A percentile compares a stretch with the other conserved stretches of the same genome.
Evolutionary conservation across 2,329 filamentous ascomycete species (phyloP).

Genomic region (Colletotrichum sp.): DNA sequence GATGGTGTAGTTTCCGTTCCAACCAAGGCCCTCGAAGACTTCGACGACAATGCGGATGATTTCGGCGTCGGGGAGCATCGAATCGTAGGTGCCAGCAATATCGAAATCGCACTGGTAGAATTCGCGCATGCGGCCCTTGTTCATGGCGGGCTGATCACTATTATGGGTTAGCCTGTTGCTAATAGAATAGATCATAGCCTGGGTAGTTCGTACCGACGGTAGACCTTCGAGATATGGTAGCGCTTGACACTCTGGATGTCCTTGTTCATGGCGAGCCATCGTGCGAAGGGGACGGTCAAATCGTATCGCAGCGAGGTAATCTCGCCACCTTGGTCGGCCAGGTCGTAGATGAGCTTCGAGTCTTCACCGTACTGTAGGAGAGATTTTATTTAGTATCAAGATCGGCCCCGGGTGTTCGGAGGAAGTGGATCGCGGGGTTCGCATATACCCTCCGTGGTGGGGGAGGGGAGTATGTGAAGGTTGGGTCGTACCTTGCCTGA

Average conservation of each 20-base stretch:
- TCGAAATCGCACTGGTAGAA: constrained; percentile 99
- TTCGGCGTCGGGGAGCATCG: constrained; percentile 93
- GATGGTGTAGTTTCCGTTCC: constrained; percentile 78
- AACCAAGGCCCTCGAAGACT: constrained; percentile 81
- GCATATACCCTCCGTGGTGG: not conserved
- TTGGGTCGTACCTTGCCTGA: constrained; percentile 66
- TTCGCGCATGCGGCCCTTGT: constrained; percentile 91
- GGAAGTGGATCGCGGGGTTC: constrained; percentile 14
- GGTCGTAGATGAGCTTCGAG: constrained; percentile 68
- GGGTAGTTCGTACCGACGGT: constrained; percentile 32
- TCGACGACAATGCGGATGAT: constrained; percentile 84
- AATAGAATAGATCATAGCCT: not conserved
- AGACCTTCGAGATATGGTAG: constrained; percentile 93
- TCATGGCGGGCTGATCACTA: constrained; percentile 80
- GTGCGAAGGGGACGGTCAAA: constrained; percentile 86
- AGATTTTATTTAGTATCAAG: not conserved
- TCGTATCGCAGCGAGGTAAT: constrained; percentile 80
- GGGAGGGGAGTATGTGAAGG: not conserved
- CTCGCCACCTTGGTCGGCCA: constrained; percentile 87
- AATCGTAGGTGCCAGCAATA: constrained; percentile 84
- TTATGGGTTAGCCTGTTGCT: constrained; percentile 33
- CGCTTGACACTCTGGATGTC: constrained; percentile 85
- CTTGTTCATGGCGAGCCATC: constrained; percentile 92
- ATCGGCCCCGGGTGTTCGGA: not conserved
- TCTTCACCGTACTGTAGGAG: constrained; percentile 67